Evolutionary conservation across 1,139 yeast genomes (phyloP).

Genomic region (Magnusiomyces fungicola): DNA sequence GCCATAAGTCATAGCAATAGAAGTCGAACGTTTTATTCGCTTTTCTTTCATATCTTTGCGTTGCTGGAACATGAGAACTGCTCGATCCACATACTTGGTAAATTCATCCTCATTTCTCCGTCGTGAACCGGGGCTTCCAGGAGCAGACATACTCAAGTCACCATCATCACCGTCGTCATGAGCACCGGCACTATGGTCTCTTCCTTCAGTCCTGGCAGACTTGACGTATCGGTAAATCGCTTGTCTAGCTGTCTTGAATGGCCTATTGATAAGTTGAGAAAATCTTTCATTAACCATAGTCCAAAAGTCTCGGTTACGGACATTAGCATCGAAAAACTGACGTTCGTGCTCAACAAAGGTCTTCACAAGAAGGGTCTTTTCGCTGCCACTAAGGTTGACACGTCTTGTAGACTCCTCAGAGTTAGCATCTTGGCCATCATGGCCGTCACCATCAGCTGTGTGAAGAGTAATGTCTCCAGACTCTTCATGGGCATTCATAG

Average conservation of each 20-base stretch:
- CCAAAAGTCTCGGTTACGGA: constrained; percentile 6
- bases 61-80: constrained; percentile 3
- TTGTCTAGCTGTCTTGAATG: constrained; percentile 4
- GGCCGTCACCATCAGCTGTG: neutral
- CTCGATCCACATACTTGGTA: constrained; percentile 4
- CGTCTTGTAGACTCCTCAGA: constrained; percentile 2
- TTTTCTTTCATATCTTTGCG: constrained; percentile 7
- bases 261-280: neutral
- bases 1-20: constrained; percentile 1
- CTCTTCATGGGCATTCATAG: constrained; percentile 1
- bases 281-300: constrained; percentile 2
- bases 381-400: constrained; percentile 3
- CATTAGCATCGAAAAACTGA: constrained; percentile 5
- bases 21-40: constrained; percentile 4
- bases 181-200: neutral
- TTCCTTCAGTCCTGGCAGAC: neutral
- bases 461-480: neutral
- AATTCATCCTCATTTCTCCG: constrained; percentile 1
- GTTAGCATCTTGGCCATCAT: constrained; percentile 1
- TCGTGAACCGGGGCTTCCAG: neutral
- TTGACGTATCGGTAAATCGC: constrained; percentile 7
- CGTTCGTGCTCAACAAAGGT: constrained; percentile 8
- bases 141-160: neutral
- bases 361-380: constrained; percentile 2
- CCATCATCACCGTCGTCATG: neutral